Evolutionary conservation across 495 filamentous ascomycete genomes (phyloP).

Genomic region (Penicillium longicatenatum): DNA sequence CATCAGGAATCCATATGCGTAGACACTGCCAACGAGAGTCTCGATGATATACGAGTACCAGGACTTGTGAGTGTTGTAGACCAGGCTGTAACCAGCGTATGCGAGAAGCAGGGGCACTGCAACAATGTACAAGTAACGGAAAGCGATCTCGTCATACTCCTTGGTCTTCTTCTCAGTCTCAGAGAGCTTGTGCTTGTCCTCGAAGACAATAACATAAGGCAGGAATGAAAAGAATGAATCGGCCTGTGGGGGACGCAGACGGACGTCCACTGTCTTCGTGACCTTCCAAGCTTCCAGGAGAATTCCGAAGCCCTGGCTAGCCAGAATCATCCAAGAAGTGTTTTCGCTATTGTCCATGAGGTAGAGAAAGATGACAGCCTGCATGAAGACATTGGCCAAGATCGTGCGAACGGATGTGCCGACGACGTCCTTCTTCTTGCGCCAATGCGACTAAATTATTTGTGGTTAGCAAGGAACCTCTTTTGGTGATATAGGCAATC

Average conservation of each 20-base stretch:
- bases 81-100: constrained; percentile 85
- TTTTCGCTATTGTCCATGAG: constrained; percentile 97
- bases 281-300: constrained; percentile 97
- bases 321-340: constrained; percentile 98
- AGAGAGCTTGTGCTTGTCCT: constrained; percentile 94
- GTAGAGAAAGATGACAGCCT: constrained; percentile 93
- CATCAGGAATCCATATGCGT: constrained; percentile 98
- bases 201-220: constrained; percentile 83
- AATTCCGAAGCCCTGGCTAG: constrained; percentile 90
- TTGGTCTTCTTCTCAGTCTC: constrained; percentile 97
- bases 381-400: constrained; percentile 97
- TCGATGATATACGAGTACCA: constrained; percentile 95
- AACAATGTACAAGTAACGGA: constrained; percentile 90
- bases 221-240: constrained; percentile 69
- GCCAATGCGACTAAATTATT: constrained; percentile 71
- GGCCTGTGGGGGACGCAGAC: constrained; percentile 67
- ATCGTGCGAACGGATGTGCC: constrained; percentile 95
- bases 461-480: constrained; percentile 19
- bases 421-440: constrained; percentile 99
- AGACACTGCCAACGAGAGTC: constrained; percentile 92
- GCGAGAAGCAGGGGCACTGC: constrained; percentile 86
- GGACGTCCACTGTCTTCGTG: constrained; percentile 94
- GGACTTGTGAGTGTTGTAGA: constrained; percentile 95
- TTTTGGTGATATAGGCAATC: neutral
- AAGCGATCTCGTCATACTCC: constrained; percentile 96